These are phyloP conservation scores for Leishmania guyanensis DNA, from an alignment of 208 protist species.

Conservation along the genomic window DNA sequence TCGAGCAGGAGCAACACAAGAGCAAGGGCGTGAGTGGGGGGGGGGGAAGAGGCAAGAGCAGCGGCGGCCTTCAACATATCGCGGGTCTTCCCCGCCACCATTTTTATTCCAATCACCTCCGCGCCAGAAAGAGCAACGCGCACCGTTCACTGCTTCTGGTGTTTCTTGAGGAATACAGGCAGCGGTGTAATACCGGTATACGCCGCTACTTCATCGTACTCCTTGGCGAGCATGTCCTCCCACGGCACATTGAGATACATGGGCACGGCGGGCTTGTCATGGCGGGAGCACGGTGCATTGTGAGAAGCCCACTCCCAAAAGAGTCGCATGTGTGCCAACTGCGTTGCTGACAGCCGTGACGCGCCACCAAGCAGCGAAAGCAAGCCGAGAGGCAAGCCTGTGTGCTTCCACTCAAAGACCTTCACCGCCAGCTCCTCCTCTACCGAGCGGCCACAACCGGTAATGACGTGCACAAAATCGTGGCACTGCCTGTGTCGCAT, in stretches of 20 bases:
- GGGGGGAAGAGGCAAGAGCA: background rate
- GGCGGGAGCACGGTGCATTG: constrained; percentile 55
- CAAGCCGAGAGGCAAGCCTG: constrained; percentile 75
- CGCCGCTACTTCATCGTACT: constrained; percentile 51
- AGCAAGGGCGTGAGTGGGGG: background rate
- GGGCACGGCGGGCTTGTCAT: constrained; percentile 48
- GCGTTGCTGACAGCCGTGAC: constrained; percentile 47
- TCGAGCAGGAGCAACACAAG: background rate
- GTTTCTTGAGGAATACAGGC: constrained; percentile 43
- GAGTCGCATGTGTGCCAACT: constrained; percentile 45
- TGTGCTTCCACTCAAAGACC: constrained; percentile 83
- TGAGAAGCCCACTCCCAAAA: constrained; percentile 65
- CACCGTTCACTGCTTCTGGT: background rate
- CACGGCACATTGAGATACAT: constrained; percentile 77
- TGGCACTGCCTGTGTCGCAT: constrained; percentile 87
- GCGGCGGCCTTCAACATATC: background rate
- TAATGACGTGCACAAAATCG: constrained; percentile 78
- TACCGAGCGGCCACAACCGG: constrained; percentile 72
- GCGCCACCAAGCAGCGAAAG: constrained; percentile 69
- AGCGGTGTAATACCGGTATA: constrained; percentile 75
- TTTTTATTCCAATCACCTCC: background rate
- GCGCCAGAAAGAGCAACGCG: background rate
- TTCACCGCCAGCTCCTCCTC: constrained; percentile 89
- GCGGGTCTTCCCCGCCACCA: background rate
- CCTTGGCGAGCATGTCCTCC: constrained; percentile 70